Base-by-base conservation (phyloP, 2,329 filamentous ascomycete species). In the Claviceps sp. region DNA sequence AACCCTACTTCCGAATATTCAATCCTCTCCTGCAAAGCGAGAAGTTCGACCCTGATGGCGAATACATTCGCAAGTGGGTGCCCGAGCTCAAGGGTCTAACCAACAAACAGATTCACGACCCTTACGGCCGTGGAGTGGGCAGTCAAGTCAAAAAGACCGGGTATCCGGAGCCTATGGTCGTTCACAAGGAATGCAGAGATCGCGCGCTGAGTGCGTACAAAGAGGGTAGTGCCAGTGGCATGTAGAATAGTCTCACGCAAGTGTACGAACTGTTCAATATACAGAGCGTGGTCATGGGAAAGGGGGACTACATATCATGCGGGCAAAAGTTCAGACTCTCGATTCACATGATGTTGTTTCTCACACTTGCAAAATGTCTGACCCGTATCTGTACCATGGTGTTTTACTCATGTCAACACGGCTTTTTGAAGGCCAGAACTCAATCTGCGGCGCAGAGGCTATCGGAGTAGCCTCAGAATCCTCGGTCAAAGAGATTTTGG, bases 1-100 rank as follows among this genome's bases (percentile, higher is more conserved):
- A 95, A 66, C 89, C 89, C 0, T 95, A 94, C 64, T 95, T 95
- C 57, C 77, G 89, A 6, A 86, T 95, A 50, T 95, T 95, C 68
- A 95, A 94, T 60, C 89, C 89, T 0, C 64, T 89, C 45, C 69
- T 87, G 17, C 89, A 95, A 70, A 88, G 85, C 59, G 87, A 93
- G 73, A 90, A 85, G 67, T 95, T 94, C 59, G 89, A 95, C 62
- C 71, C 77, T 0, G 73, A 84, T 0, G 90, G 89, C 0, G 79
- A 81, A 16, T 95, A 91, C 64, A 94, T 95, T 52, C 76, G 85
- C 40, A 80, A 80, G 54, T 95, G 89, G 89, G 73, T 95, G 8
- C 82, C 82, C 0, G 89, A 95, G 68, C 69, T 95, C 55, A 73
- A 68, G 26, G 75, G 67, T 0, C 67, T 91, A 2, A 63, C 77